Conservation (phyloP, 208 protist species). For the Giardia muris region DNA sequence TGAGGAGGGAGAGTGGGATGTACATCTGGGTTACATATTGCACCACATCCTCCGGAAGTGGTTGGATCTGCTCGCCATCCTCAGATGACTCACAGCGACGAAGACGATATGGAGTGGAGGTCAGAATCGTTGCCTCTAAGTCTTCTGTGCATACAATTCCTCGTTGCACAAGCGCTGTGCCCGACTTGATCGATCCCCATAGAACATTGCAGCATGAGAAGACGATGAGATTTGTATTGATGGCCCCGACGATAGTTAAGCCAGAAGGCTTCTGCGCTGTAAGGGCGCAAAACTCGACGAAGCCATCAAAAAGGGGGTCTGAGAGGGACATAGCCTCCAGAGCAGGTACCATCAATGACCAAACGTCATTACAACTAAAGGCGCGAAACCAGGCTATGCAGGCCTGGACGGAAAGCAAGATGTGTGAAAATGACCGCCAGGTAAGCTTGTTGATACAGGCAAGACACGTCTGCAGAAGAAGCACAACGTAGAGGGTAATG, state of each 20-base stretch:
- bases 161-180: background rate
- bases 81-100: background rate
- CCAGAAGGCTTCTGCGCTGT: background rate
- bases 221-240: background rate
- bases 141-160: background rate
- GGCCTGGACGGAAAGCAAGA: background rate
- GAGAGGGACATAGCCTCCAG: background rate
- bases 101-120: background rate
- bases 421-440: background rate
- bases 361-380: background rate
- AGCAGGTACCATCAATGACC: background rate
- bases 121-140: background rate
- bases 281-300: background rate
- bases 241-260: background rate
- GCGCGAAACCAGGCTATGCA: background rate
- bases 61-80: background rate
- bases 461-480: background rate
- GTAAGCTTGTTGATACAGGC: background rate
- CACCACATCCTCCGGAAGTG: background rate
- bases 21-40: background rate
- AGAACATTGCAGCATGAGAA: background rate
- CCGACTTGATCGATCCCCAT: background rate
- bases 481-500: background rate
- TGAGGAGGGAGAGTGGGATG: background rate
- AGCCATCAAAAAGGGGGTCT: background rate